A percentile compares a stretch with the other conserved stretches of the same genome.
These are phyloP conservation scores for Panicum miliaceum DNA, from an alignment of 176 grass and related monocot species.

Conservation along the genomic window DNA sequence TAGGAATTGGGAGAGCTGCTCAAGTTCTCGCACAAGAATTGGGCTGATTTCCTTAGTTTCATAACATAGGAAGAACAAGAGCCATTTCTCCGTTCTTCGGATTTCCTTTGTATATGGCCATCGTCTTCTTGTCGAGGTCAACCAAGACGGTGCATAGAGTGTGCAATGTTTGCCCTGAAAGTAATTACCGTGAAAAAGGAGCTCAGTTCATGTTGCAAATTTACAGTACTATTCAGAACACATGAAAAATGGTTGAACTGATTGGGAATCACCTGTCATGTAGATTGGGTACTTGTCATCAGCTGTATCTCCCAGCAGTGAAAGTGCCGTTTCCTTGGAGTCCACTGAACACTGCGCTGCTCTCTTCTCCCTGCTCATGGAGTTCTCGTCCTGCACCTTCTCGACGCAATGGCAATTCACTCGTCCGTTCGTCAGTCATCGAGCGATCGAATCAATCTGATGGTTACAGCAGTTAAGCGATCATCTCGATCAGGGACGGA, in stretches of 20 bases:
- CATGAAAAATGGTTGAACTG: not conserved
- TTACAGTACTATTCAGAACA: not conserved
- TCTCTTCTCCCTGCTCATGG: conserved; percentile 68
- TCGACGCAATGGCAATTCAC: not conserved
- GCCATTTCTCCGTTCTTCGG: conserved; percentile 46
- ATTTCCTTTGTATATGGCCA: conserved; percentile 73
- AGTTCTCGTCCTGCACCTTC: conserved; percentile 80
- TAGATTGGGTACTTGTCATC: conserved; percentile 80
- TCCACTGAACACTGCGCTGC: conserved; percentile 52
- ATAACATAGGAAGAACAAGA: conserved; percentile 47
- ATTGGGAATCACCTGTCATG: conserved; percentile 66
- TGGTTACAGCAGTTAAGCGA: not conserved
- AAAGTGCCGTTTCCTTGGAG: conserved; percentile 58
- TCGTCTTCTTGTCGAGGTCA: conserved; percentile 65
- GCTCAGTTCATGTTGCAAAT: conserved; percentile 12
- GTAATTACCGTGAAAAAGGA: not conserved
- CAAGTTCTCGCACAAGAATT: not conserved
- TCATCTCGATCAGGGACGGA: not conserved
- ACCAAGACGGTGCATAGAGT: conserved; percentile 78
- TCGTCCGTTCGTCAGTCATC: not conserved
- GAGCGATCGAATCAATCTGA: not conserved
- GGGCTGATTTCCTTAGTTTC: not conserved
- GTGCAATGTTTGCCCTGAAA: conserved; percentile 72
- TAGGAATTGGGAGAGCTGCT: not conserved
- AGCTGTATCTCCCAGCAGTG: conserved; percentile 69